Percentiles rank a stretch among this genome's conserved stretches.
Evolutionary conservation across 495 filamentous ascomycete genomes (phyloP).

Genomic region (Umbilicaria muhlenbergii): DNA sequence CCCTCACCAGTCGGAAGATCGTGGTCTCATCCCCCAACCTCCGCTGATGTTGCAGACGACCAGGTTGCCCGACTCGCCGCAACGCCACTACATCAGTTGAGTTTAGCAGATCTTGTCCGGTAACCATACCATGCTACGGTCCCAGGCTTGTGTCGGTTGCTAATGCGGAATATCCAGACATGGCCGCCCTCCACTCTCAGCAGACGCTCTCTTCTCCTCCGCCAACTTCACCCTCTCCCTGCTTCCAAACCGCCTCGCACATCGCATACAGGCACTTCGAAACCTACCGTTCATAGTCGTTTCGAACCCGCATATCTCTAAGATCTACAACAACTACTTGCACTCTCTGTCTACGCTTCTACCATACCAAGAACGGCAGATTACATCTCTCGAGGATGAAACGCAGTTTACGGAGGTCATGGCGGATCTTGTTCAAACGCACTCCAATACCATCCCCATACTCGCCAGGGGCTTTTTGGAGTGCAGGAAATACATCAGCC

Average conservation of each 20-base stretch:
- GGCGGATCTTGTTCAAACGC: conserved; percentile 83
- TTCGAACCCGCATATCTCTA: conserved; percentile 79
- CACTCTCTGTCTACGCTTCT: conserved; percentile 82
- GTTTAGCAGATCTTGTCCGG: conserved; percentile 78
- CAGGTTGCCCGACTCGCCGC: conserved; percentile 65
- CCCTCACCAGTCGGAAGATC: background rate
- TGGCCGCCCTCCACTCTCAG: conserved; percentile 76
- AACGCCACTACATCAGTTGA: conserved; percentile 64
- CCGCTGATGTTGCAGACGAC: conserved; percentile 39
- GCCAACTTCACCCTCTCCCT: conserved; percentile 92
- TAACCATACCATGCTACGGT: conserved; percentile 17
- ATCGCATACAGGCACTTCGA: conserved; percentile 78
- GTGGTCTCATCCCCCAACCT: conserved; percentile 7
- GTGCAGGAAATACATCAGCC: conserved; percentile 71
- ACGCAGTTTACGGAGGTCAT: conserved; percentile 80
- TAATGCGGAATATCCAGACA: conserved; percentile 35
- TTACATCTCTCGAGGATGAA: conserved; percentile 75
- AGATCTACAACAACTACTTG: conserved; percentile 89
- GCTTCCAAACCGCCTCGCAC: conserved; percentile 83
- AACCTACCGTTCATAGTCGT: conserved; percentile 97
- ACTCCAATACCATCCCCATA: conserved; percentile 84
- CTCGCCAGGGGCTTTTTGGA: conserved; percentile 87
- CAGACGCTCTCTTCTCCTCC: conserved; percentile 62
- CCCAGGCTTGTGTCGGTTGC: conserved; percentile 1
- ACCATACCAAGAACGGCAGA: conserved; percentile 61